Percentiles rank a stretch among this genome's conserved stretches.
These are phyloP conservation scores for Diplodia seriata DNA, from an alignment of 2,329 filamentous ascomycete genomes.

Conservation along the genomic window DNA sequence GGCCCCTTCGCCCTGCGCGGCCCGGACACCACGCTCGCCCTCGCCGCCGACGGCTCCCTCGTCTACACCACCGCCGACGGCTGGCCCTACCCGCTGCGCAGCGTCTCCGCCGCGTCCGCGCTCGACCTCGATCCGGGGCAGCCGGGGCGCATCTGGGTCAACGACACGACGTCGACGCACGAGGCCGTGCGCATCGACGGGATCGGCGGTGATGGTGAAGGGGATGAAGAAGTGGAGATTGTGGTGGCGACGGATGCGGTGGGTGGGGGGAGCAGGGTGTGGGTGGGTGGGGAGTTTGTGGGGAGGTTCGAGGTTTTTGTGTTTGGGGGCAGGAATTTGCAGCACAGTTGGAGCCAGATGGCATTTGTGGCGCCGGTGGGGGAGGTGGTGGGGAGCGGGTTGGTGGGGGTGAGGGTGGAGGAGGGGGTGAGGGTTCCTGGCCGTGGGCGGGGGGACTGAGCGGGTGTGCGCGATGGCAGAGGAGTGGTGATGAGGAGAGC, in stretches of 20 bases:
- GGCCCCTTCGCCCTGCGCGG: conserved; percentile 56
- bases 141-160: conserved; percentile 62
- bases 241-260: conserved; percentile 55
- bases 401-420: conserved; percentile 6
- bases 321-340: conserved; percentile 41
- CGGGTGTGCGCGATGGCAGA: background rate
- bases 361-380: conserved; percentile 20
- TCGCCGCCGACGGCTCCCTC: conserved; percentile 44
- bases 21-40: conserved; percentile 51
- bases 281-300: conserved; percentile 54
- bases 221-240: conserved; percentile 46
- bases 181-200: conserved; percentile 50
- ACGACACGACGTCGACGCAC: conserved; percentile 49
- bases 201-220: too few species aligned
- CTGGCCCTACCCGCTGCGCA: conserved; percentile 61
- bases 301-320: conserved; percentile 54
- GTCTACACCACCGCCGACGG: conserved; percentile 54
- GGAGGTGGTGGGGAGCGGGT: conserved; percentile 36
- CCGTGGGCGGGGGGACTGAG: too few species aligned
- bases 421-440: background rate
- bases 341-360: conserved; percentile 33
- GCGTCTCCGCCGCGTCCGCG: conserved; percentile 58
- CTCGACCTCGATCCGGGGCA: conserved; percentile 62
- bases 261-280: conserved; percentile 53
- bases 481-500: too few species aligned